A percentile compares a stretch with the other conserved stretches of the same genome.
phyloP scores from a whole-genome alignment of 176 grass and related monocot species.

The Paspalum notatum region DNA sequence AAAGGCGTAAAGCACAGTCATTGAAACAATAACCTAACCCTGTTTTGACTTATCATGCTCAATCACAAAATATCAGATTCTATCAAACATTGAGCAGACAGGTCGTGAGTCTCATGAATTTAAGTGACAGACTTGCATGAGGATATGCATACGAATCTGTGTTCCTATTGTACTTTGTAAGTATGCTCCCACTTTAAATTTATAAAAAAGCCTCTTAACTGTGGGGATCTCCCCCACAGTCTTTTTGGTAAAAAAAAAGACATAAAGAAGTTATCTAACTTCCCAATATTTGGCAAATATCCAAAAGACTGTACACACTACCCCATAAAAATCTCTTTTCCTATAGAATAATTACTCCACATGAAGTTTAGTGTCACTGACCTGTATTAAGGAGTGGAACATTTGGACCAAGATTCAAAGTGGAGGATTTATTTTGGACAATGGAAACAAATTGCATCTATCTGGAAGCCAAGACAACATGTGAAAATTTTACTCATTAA shows the following conservation, averaged over 20 bases:
- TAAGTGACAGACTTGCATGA: neutral
- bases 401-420: neutral
- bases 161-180: no score
- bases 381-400: neutral
- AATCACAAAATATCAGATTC: constrained; percentile 6
- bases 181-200: no score
- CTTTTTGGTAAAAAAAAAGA: no score
- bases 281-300: neutral
- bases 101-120: neutral
- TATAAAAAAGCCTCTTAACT: no score
- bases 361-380: neutral
- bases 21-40: no score
- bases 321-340: neutral
- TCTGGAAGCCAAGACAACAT: no score
- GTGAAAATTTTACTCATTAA: no score
- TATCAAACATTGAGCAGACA: neutral
- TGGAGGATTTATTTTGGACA: neutral
- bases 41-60: neutral
- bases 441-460: no score
- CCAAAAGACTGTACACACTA: neutral
- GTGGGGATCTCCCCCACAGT: no score
- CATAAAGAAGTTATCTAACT: neutral
- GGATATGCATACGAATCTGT: neutral
- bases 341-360: neutral
- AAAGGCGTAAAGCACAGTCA: neutral